phyloP scores from a whole-genome alignment of 306 rosid genomes.

The Casuarina equisetifolia region DNA sequence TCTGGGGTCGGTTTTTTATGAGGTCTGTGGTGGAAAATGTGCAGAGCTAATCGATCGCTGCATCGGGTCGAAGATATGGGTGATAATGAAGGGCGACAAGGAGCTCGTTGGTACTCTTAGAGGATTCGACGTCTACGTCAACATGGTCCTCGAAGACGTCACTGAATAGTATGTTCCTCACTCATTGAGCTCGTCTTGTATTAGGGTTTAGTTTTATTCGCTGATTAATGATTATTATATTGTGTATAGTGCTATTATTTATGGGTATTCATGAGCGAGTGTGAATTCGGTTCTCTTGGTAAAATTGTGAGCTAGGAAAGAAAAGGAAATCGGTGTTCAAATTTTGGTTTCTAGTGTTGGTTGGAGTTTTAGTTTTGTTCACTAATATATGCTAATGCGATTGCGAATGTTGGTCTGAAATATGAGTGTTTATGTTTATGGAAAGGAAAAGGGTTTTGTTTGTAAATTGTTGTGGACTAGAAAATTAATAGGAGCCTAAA shows the following conservation, averaged over 20 bases:
- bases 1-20: background rate
- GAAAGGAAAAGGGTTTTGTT: background rate
- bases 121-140: constrained; percentile 95
- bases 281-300: background rate
- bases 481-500: background rate
- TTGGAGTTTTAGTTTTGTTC: background rate
- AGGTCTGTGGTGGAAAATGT: constrained; percentile 31
- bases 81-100: constrained; percentile 98
- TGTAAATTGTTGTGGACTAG: background rate
- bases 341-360: background rate
- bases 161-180: constrained; percentile 75
- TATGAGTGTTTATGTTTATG: background rate
- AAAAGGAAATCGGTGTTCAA: background rate
- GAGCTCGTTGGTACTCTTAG: constrained; percentile 94
- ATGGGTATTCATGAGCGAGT: background rate
- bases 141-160: constrained; percentile 99
- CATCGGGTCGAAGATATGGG: constrained; percentile 98
- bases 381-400: background rate
- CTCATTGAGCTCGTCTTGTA: background rate
- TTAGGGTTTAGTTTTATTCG: background rate
- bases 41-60: constrained; percentile 96
- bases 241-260: background rate
- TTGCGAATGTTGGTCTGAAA: background rate
- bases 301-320: background rate
- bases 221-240: background rate